Conservation (phyloP, 2,329 filamentous ascomycete genomes). For the Orbilia ellipsospora region DNA sequence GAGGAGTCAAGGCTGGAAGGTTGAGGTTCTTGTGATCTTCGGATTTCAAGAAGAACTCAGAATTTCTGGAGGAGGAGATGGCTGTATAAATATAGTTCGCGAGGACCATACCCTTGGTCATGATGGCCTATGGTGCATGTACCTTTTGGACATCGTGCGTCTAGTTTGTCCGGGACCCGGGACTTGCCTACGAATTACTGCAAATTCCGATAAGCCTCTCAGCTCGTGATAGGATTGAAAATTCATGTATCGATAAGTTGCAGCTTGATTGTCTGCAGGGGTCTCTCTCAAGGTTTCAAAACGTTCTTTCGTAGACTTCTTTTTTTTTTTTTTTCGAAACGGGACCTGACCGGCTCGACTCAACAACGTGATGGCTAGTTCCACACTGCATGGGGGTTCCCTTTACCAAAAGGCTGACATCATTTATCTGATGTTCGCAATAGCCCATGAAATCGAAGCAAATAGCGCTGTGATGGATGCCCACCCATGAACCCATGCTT, state of each 20-base stretch:
- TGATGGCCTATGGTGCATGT: constrained; percentile 18
- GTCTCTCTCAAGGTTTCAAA: constrained; percentile 45
- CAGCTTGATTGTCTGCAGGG: constrained; percentile 55
- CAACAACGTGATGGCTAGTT: constrained; percentile 26
- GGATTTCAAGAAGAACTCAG: constrained; percentile 34
- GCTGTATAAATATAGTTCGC: constrained; percentile 38
- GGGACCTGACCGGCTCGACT: constrained; percentile 47
- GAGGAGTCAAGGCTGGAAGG: constrained; percentile 24
- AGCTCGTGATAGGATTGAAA: constrained; percentile 18
- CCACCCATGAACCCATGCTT: constrained; percentile 21
- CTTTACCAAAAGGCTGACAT: constrained; percentile 47
- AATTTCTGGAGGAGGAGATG: constrained; percentile 23
- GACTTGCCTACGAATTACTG: constrained; percentile 14
- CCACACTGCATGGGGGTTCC: constrained; percentile 42
- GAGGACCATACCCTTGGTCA: constrained; percentile 23
- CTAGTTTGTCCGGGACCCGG: constrained; percentile 11
- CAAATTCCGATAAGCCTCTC: constrained; percentile 45
- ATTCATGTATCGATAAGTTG: constrained; percentile 33
- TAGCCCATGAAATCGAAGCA: constrained; percentile 34
- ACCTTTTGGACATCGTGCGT: constrained; percentile 28
- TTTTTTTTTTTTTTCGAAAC: constrained; percentile 24
- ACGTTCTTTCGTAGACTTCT: constrained; percentile 27
- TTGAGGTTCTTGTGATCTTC: constrained; percentile 51
- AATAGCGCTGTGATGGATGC: constrained; percentile 37
- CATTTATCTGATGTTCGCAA: constrained; percentile 52